A percentile compares a stretch with the other conserved stretches of the same genome.
Evolutionary conservation across 2,329 filamentous ascomycete genomes (phyloP).

Genomic region (Biscogniauxia sp.): DNA sequence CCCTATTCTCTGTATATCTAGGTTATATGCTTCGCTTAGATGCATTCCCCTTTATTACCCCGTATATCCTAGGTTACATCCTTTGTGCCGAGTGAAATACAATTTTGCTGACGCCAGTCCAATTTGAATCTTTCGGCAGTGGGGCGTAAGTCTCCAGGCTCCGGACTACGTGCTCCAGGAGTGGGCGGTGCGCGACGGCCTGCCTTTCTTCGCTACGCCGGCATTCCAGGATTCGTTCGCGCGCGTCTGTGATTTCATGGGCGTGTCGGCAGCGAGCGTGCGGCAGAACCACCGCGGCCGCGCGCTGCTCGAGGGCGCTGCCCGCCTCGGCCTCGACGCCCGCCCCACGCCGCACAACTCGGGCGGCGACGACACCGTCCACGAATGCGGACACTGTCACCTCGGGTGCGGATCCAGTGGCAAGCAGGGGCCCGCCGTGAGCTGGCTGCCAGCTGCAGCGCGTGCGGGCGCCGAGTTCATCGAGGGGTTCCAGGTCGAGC

Average conservation of each 20-base stretch:
- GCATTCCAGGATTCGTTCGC: slow-evolving; percentile 61
- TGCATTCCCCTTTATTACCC: background rate
- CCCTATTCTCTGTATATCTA: background rate
- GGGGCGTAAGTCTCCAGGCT: slow-evolving; percentile 47
- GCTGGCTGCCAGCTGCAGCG: slow-evolving; percentile 66
- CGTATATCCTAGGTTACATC: no score
- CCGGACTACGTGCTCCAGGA: slow-evolving; percentile 58
- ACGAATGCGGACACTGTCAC: slow-evolving; percentile 55
- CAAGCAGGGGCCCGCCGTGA: slow-evolving; percentile 68
- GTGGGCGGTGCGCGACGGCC: slow-evolving; percentile 55
- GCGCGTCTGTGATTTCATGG: slow-evolving; percentile 40
- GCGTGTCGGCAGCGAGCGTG: slow-evolving; percentile 36
- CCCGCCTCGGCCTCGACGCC: slow-evolving; percentile 62
- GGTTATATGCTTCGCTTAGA: no score
- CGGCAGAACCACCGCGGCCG: slow-evolving; percentile 63
- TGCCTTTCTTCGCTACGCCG: slow-evolving; percentile 62
- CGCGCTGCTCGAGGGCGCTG: slow-evolving; percentile 61
- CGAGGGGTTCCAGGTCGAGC: slow-evolving; percentile 63
- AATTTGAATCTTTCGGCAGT: background rate
- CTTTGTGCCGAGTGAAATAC: background rate
- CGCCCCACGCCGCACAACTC: slow-evolving; percentile 69
- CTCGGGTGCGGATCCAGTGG: slow-evolving; percentile 49
- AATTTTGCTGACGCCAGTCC: background rate
- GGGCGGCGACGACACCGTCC: slow-evolving; percentile 43
- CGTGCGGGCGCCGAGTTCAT: slow-evolving; percentile 65